Base-by-base conservation (phyloP, 176 grass and related monocot species). In the maize (Zea mays) region DNA sequence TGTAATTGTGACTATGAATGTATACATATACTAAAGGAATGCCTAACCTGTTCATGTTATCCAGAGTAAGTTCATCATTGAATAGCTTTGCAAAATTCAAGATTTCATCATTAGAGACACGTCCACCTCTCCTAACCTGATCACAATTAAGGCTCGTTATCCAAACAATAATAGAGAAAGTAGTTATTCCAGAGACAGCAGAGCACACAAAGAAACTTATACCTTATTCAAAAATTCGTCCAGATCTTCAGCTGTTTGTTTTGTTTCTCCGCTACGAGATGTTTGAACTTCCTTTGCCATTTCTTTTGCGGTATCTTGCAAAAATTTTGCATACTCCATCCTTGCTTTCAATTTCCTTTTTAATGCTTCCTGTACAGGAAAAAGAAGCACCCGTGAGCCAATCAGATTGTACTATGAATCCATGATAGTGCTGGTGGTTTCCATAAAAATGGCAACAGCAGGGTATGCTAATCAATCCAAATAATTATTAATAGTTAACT, bases 51-150 rank as follows among this genome's bases (percentile, higher is more conserved):
- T 86, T 99, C 79, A 99, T 99, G 87, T 95, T 99, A 83, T 99
- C 96, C 85, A 99, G 80, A 85, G 96, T 99, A 62, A 99, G 85
- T 81, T 99, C 96, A 90, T 99, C 92, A 57, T 99, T 99, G 65
- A 99, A 99, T 66, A 99, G 85, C 75, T 99, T 99, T 33, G 92
- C 96, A 35, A 99, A 99, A 76, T 51, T 90, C 85, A 99, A 90
- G 73, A 99, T 95, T 90, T 99, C 96, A 2, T 89, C 96, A 85
- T 99, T 99, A 49, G 91, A 80, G 79, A 95, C 96, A 47, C 4
- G 41, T 54, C 85, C 96, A 73, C 96, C 96, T 85, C 81, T 99
- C 75, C 96, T 88, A 44, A 95, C 96, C 92, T 99, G 83, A 72
- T n/a, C 55, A 86, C 27, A 27, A 27, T 85, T 72, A 71, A 69